These are phyloP conservation scores for Cryptosporidium parvum DNA, from an alignment of 169 alveolate genomes.

Conservation along the genomic window DNA sequence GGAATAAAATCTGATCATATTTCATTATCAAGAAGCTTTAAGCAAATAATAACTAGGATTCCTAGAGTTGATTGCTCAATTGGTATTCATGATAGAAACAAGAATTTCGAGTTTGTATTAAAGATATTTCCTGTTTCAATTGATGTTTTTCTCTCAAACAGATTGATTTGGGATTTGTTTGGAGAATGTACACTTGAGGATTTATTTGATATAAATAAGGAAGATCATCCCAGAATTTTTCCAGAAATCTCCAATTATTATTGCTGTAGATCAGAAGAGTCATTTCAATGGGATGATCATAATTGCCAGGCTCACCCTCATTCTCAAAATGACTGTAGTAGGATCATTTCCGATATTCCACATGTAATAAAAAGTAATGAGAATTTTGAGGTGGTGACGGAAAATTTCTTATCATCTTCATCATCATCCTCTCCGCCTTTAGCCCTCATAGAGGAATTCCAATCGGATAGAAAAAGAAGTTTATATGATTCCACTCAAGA, in stretches of 20 bases:
- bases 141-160: slow-evolving; percentile 13
- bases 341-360: background rate
- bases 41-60: slow-evolving; percentile 10
- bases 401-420: background rate
- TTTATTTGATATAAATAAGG: background rate
- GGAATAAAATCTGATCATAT: background rate
- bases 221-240: background rate
- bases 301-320: background rate
- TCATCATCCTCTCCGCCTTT: background rate
- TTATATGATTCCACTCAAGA: background rate
- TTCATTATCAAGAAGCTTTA: background rate
- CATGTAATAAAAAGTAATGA: background rate
- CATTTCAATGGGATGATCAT: background rate
- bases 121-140: slow-evolving; percentile 21
- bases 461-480: background rate
- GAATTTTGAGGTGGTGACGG: background rate
- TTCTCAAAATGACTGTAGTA: background rate
- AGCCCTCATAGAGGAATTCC: background rate
- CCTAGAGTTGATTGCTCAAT: slow-evolving; percentile 5
- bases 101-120: slow-evolving; percentile 15
- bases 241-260: background rate
- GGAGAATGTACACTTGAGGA: background rate
- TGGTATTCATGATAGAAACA: slow-evolving; percentile 1
- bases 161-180: slow-evolving; percentile 2
- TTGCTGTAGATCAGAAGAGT: background rate